These are phyloP conservation scores for Caulochytrium protostelioides DNA, from an alignment of 371 early-diverging fungal genomes.

Conservation along the genomic window DNA sequence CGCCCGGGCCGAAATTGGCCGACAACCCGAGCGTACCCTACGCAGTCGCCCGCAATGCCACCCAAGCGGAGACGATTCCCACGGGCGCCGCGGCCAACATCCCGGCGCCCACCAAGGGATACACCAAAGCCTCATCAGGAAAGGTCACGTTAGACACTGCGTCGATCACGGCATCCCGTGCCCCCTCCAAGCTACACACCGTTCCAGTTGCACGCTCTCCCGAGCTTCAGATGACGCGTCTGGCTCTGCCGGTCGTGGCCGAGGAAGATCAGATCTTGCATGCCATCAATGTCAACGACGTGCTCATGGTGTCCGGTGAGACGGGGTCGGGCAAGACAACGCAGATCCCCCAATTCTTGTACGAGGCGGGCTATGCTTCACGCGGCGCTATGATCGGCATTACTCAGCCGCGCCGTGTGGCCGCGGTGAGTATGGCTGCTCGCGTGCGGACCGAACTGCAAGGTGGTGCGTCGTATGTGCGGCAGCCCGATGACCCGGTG, in stretches of 20 bases:
- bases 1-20: too few relatives aligned
- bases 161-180: too few relatives aligned
- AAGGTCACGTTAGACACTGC: too few relatives aligned
- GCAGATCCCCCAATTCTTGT: slow-evolving; percentile 95
- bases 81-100: too few relatives aligned
- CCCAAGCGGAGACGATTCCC: too few relatives aligned
- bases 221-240: slow-evolving; percentile 48
- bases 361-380: slow-evolving; percentile 70
- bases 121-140: too few relatives aligned
- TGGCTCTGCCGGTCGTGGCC: slow-evolving; percentile 63
- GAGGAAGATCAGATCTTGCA: slow-evolving; percentile 96
- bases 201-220: slow-evolving; percentile 52
- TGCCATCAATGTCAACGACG: slow-evolving; percentile 57
- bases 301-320: slow-evolving; percentile 85
- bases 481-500: slow-evolving; percentile 19
- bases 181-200: too few relatives aligned
- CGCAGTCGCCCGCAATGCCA: too few relatives aligned
- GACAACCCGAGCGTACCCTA: too few relatives aligned
- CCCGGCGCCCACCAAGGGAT: too few relatives aligned
- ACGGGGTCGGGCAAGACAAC: slow-evolving; percentile 98
- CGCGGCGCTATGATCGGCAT: slow-evolving; percentile 81
- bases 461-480: slow-evolving; percentile 29
- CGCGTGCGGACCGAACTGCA: slow-evolving; percentile 85
- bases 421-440: slow-evolving; percentile 89
- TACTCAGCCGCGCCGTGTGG: slow-evolving; percentile 98